phyloP scores from a whole-genome alignment of 441 rosid genomes.

The Eruca vesicaria region DNA sequence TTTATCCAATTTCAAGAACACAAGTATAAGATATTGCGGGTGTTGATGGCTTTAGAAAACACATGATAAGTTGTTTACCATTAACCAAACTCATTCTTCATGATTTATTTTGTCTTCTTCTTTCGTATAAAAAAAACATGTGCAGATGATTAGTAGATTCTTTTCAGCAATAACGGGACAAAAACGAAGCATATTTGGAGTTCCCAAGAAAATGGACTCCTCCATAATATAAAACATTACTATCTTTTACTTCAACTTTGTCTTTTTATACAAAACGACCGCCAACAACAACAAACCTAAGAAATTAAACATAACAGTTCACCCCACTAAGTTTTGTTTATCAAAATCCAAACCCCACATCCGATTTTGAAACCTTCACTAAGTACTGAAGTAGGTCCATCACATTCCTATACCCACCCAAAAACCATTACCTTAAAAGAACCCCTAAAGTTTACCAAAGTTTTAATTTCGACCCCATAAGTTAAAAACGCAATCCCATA shows the following conservation, averaged over 20 bases:
- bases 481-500: constrained; percentile 29
- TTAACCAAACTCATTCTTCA: not conserved
- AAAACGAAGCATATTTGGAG: constrained; percentile 30
- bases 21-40: not conserved
- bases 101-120: constrained; percentile 10
- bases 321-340: constrained; percentile 25
- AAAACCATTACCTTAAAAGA: constrained; percentile 22
- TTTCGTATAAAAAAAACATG: not conserved
- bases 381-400: constrained; percentile 25
- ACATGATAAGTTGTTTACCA: not conserved
- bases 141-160: not conserved
- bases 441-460: constrained; percentile 12
- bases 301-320: constrained; percentile 14
- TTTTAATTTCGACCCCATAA: constrained; percentile 24
- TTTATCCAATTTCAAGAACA: not conserved
- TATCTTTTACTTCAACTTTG: constrained; percentile 7
- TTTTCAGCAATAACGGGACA: constrained; percentile 22
- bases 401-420: constrained; percentile 30
- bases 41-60: constrained; percentile 1
- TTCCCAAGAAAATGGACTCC: constrained; percentile 27
- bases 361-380: constrained; percentile 18
- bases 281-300: constrained; percentile 1
- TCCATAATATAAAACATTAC: not conserved
- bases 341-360: constrained; percentile 12
- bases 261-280: constrained; percentile 27